Conservation (phyloP, 192 early-diverging fungal species). For the Haplosporangium gracile region DNA sequence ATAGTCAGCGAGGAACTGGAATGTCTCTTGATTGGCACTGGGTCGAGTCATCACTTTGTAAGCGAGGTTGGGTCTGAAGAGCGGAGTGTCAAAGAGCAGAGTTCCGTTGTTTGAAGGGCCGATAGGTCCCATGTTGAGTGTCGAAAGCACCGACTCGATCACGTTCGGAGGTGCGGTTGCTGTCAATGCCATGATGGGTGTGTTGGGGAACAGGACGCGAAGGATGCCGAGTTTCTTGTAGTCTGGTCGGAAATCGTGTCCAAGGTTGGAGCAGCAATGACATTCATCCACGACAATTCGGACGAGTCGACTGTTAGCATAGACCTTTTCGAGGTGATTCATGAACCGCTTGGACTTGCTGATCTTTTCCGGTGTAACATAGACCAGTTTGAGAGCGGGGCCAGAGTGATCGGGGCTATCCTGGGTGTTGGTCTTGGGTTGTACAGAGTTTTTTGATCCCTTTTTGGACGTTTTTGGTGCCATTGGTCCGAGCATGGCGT, state of each 20-base stretch:
- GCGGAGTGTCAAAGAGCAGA: slow-evolving; percentile 70
- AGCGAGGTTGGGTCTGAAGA: slow-evolving; percentile 73
- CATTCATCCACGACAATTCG: slow-evolving; percentile 98
- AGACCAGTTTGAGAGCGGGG: slow-evolving; percentile 73
- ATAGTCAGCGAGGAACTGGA: slow-evolving; percentile 68
- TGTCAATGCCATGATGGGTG: slow-evolving; percentile 94
- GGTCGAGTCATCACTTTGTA: slow-evolving; percentile 72
- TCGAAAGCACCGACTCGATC: slow-evolving; percentile 40
- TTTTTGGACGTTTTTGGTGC: slow-evolving; percentile 47
- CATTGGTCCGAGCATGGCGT: slow-evolving; percentile 62
- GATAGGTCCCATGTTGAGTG: slow-evolving; percentile 33
- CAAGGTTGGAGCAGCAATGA: slow-evolving; percentile 95
- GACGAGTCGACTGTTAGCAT: slow-evolving; percentile 72
- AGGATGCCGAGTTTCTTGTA: slow-evolving; percentile 53
- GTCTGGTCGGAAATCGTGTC: slow-evolving; percentile 93
- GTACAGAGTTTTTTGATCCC: slow-evolving; percentile 4
- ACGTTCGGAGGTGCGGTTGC: slow-evolving; percentile 78
- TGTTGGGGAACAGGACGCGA: slow-evolving; percentile 70
- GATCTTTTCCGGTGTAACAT: slow-evolving; percentile 92
- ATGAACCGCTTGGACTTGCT: slow-evolving; percentile 75
- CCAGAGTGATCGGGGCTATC: slow-evolving; percentile 24
- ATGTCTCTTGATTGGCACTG: slow-evolving; percentile 50
- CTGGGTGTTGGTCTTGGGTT: background rate
- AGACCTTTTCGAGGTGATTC: slow-evolving; percentile 67
- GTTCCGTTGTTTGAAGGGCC: slow-evolving; percentile 52